Evolutionary conservation across 2,329 filamentous ascomycete species (phyloP), one percentile per base, ranked within the genome.

Genomic region (Colletotrichum phormii): DNA sequence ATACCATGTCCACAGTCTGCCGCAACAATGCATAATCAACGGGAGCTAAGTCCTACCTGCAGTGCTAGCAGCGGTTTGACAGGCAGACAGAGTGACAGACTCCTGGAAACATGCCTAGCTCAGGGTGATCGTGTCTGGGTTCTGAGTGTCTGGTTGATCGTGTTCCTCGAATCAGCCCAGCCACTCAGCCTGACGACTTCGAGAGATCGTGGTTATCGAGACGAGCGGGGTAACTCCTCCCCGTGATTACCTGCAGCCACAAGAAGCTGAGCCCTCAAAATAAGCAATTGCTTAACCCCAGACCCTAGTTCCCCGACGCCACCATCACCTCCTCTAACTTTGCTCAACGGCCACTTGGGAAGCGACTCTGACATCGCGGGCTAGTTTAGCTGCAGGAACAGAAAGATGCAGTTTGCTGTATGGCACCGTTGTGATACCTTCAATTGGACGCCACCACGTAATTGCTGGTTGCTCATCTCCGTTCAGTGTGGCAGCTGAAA

Each of bases 241-340:
- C 61, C 61, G 62, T 60, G 67, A 59, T 70, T 66, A 66, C 67
- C 54, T 53, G 61, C 54, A 46, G 54, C 35, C 8, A 49, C 42
- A 13, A 35, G 12, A 46, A 55, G 53, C 22, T 70, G 35, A 70
- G 26, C 15, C 8, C 12, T n/a, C 54, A 29, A 13, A 66, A 61
- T 33, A 70, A 70, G 67, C 31, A 70, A 66, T 22, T 24, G 15
- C 22, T 60, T n/a, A 24, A 66, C 55, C 55, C 61, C n/a, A 5
- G 67, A 55, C 31, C 67, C 67, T 22, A 2, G 67, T 29, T 33
- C 1, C 1, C 5, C 18, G 46, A 66, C 61, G 67, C 67, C 61
- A 70, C 55, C 29, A 31, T 46, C 42, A 51, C 53, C 22, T 33
- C 22, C 59, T 57, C 4, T 53, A 24, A 37, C 8, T 9, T 31